Conservation (phyloP, 345 rosid species). For the Pelargonium nanum region DNA sequence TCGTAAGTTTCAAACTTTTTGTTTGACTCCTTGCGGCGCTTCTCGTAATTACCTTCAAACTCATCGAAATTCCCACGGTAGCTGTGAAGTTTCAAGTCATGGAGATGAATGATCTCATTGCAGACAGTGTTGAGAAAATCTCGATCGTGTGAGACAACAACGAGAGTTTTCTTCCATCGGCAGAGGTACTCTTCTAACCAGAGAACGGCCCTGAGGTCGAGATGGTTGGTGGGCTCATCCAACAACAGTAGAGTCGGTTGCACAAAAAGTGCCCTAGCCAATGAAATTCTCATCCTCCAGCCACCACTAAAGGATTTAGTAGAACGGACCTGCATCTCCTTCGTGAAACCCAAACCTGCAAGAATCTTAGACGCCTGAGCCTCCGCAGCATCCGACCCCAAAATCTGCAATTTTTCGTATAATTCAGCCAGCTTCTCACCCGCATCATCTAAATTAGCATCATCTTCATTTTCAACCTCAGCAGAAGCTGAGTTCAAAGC, state of each 20-base stretch:
- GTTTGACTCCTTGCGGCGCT: conserved; percentile 83
- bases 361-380: conserved; percentile 91
- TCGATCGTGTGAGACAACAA: conserved; percentile 92
- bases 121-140: conserved; percentile 92
- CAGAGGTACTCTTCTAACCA: conserved; percentile 91
- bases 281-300: conserved; percentile 96
- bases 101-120: conserved; percentile 83
- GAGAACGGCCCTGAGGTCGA: conserved; percentile 87
- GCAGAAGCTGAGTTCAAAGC: conserved; percentile 31
- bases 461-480: conserved; percentile 23
- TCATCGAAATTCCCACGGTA: conserved; percentile 84
- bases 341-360: conserved; percentile 89
- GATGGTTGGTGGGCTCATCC: conserved; percentile 98
- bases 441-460: conserved; percentile 41
- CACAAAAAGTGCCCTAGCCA: conserved; percentile 91
- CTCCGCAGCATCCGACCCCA: conserved; percentile 95
- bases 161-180: conserved; percentile 86
- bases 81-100: conserved; percentile 66
- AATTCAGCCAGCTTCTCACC: conserved; percentile 82
- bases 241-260: conserved; percentile 81
- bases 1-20: conserved; percentile 65
- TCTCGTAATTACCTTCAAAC: conserved; percentile 79
- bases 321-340: conserved; percentile 75
- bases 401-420: conserved; percentile 73
- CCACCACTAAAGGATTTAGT: conserved; percentile 93